These are phyloP conservation scores for Misopates orontium DNA, from an alignment of 257 asterid genomes.

Conservation along the genomic window DNA sequence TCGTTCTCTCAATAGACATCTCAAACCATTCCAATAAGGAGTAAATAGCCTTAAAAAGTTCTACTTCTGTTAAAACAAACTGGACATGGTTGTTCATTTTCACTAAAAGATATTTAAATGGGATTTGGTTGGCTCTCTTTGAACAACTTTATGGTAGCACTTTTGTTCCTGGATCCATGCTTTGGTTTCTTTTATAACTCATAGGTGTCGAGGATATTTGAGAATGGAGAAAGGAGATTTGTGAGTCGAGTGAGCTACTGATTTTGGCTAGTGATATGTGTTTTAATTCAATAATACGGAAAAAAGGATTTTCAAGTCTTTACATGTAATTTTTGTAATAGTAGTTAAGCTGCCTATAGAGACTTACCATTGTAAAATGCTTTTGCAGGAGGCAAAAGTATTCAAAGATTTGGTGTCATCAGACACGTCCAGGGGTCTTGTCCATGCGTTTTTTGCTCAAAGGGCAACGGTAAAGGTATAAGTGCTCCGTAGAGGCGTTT, in stretches of 20 bases:
- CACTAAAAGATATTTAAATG: constrained; percentile 14
- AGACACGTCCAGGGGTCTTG: constrained; percentile 80
- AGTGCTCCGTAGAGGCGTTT: constrained; percentile 11
- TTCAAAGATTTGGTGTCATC: constrained; percentile 62
- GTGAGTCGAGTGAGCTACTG: constrained; percentile 1
- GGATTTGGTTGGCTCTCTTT: constrained; percentile 7
- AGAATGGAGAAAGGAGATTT: background rate
- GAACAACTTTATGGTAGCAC: background rate
- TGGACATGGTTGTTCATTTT: constrained; percentile 19
- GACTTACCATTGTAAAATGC: constrained; percentile 24
- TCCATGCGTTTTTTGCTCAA: constrained; percentile 88
- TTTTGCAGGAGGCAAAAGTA: constrained; percentile 65
- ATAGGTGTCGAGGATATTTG: background rate
- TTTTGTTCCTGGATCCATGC: background rate
- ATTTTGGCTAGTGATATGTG: background rate
- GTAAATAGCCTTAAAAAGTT: constrained; percentile 11
- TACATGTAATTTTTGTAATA: background rate
- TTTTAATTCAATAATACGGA: background rate
- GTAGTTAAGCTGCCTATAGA: constrained; percentile 2
- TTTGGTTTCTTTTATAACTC: background rate
- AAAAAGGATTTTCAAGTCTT: background rate
- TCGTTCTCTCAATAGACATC: constrained; percentile 23
- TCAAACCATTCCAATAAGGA: constrained; percentile 15
- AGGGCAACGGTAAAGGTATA: constrained; percentile 84
- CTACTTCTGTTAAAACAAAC: background rate